A percentile compares a stretch with the other conserved stretches of the same genome.
phyloP scores from a whole-genome alignment of 2,329 filamentous ascomycete genomes.

The Fusarium caatingaense region DNA sequence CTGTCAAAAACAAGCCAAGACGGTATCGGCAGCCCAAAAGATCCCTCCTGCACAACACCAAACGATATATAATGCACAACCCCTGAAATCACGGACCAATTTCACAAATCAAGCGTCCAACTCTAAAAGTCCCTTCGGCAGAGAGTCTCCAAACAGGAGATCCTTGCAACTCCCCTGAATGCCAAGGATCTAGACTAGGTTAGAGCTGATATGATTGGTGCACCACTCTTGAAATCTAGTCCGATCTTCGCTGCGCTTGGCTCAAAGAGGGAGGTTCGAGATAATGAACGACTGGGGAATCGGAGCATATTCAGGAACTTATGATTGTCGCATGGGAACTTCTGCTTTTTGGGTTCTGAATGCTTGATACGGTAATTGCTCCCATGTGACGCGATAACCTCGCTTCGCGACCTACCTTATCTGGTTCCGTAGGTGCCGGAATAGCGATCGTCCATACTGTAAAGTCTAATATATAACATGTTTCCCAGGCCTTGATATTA shows the following conservation, averaged over 20 bases:
- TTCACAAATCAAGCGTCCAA: background rate
- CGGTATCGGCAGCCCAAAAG: constrained; percentile 3
- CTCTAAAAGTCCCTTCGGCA: constrained; percentile 4
- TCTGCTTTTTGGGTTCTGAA: background rate
- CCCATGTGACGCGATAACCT: background rate
- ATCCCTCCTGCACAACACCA: background rate
- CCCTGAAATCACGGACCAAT: constrained; percentile 8
- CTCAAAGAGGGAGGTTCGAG: constrained; percentile 17
- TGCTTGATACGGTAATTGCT: background rate
- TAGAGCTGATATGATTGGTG: background rate
- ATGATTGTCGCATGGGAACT: constrained; percentile 13
- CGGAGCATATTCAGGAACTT: constrained; percentile 14
- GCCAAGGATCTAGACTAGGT: constrained; percentile 3
- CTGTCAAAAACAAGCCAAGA: constrained; percentile 1
- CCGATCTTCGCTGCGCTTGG: constrained; percentile 18
- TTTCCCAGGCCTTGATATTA: background rate
- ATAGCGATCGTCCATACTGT: background rate
- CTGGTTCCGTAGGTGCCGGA: background rate
- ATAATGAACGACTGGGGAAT: constrained; percentile 10
- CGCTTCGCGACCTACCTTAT: background rate
- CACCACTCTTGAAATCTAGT: background rate
- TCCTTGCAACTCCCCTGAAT: constrained; percentile 14
- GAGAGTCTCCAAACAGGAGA: background rate
- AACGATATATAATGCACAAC: background rate
- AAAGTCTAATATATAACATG: background rate